phyloP scores from a whole-genome alignment of 768 basidiomycete species.

The Cystobasidiopsis lactophilus region DNA sequence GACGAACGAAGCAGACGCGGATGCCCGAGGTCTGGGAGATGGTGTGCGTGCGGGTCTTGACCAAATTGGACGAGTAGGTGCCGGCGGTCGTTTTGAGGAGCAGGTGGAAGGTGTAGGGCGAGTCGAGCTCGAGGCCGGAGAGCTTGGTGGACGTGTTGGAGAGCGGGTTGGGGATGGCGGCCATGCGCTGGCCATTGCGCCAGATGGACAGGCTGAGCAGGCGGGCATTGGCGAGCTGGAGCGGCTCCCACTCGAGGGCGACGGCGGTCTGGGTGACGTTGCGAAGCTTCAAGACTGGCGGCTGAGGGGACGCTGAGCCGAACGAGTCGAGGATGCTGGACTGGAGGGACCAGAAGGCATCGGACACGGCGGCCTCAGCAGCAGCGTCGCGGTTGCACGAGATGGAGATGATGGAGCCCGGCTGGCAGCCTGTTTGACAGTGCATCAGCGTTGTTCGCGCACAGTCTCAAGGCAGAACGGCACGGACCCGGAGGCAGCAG shows the following conservation, averaged over 20 bases:
- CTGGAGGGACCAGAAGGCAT: constrained; percentile 68
- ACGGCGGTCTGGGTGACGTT: constrained; percentile 94
- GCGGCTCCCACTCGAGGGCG: constrained; percentile 77
- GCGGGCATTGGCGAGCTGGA: constrained; percentile 65
- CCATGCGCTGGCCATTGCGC: constrained; percentile 69
- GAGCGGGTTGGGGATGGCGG: constrained; percentile 56
- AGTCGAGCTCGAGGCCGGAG: constrained; percentile 22
- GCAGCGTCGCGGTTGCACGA: constrained; percentile 63
- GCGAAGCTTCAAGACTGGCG: constrained; percentile 63
- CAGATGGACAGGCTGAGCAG: constrained; percentile 79
- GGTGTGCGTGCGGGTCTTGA: constrained; percentile 71
- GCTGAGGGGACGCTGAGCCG: constrained; percentile 42
- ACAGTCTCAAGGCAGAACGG: no score
- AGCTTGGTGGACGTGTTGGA: constrained; percentile 50
- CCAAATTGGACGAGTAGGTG: constrained; percentile 60
- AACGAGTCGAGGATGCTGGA: constrained; percentile 52
- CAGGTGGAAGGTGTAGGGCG: constrained; percentile 84
- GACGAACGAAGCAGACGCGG: constrained; percentile 56
- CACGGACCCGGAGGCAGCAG: constrained; percentile 70
- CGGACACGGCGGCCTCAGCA: constrained; percentile 62
- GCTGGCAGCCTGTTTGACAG: constrained; percentile 24
- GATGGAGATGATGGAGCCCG: constrained; percentile 93
- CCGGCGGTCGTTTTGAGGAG: constrained; percentile 81
- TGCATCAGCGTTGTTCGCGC: no score
- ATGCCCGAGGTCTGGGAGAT: constrained; percentile 91